Conservation (phyloP, 2,329 filamentous ascomycete genomes). For the Fusarium acutatum region DNA sequence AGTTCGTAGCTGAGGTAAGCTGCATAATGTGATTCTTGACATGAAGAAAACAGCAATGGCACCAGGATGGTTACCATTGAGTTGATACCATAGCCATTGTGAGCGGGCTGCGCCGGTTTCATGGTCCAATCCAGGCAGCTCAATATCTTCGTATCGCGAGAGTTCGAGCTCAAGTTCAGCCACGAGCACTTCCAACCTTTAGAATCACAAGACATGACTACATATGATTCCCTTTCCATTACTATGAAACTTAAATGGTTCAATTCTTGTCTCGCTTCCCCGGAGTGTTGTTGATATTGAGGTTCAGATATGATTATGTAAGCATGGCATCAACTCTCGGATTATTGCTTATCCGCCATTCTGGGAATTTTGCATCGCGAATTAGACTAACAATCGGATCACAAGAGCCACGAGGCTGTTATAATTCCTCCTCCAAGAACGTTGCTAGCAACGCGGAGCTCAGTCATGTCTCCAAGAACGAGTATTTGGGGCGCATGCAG, state of each 20-base stretch:
- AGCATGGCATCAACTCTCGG: slow-evolving; percentile 26
- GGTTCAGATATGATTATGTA: slow-evolving; percentile 25
- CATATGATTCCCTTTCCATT: too few relatives aligned
- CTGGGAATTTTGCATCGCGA: slow-evolving; percentile 41
- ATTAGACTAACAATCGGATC: slow-evolving; percentile 31
- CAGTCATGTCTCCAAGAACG: slow-evolving; percentile 47
- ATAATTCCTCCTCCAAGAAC: slow-evolving; percentile 37
- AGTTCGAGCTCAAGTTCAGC: neutral
- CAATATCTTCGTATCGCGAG: neutral
- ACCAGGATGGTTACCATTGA: neutral
- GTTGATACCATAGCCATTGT: neutral
- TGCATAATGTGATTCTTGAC: neutral
- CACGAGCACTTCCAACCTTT: neutral
- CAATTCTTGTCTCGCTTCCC: neutral
- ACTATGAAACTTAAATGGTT: neutral
- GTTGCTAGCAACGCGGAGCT: slow-evolving; percentile 42
- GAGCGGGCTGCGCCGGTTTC: neutral
- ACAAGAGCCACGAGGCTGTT: slow-evolving; percentile 37
- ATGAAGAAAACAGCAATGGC: neutral
- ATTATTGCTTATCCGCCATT: slow-evolving; percentile 32
- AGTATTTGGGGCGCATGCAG: slow-evolving; percentile 48
- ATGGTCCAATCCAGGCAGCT: neutral
- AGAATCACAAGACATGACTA: neutral
- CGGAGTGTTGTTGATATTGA: neutral
- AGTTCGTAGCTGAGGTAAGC: neutral